Evolutionary conservation across 441 rosid genomes (phyloP), one percentile per base, ranked within the genome.

Genomic region (Croton setiger): DNA sequence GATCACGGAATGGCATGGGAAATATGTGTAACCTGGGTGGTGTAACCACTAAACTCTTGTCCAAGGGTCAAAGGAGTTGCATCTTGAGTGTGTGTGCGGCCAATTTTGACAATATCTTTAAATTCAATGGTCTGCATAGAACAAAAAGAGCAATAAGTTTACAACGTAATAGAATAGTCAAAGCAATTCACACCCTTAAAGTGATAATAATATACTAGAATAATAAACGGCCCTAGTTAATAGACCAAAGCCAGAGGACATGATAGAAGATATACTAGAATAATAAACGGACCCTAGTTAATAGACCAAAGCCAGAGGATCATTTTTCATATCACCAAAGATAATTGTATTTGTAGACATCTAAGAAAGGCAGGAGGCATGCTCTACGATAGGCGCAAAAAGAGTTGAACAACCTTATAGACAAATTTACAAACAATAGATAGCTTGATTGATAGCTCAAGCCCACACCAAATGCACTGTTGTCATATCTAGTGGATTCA

Each of bases 21-120:
- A 66, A 61, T 60, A 36, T 64, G 61, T 63, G 77, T 80, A 74
- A 90, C 98, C 74, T 94, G 99, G 23, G 93, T 92, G 64, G 88
- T 78, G 80, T 94, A 94, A 83, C 98, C 98, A 80, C 98, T 87
- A 77, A 94, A 94, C 82, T 89, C 98, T 82, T 94, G 98, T 52
- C 97, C 98, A 27, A 94, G 85, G 18, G 98, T 94, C 88, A 94
- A 84, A 75, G 97, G 98, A 70, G 98, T 94, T 23, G 97, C 96
- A 80, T 94, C 98, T 82, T 91, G 98, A 78, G 97, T 94, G 78
- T 91, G 98, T n/a, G 98, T 94, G 66, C 97, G 86, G 67, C 98
- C 98, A 76, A 91, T 91, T 83, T 94, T 94, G 66, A 94, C 96
- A 76, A 91, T 91, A 72, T 90, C 97, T 71, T 87, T 75, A 72